Conservation (phyloP, 1,284 basidiomycete species). For the Mycocalia duriaeana region DNA sequence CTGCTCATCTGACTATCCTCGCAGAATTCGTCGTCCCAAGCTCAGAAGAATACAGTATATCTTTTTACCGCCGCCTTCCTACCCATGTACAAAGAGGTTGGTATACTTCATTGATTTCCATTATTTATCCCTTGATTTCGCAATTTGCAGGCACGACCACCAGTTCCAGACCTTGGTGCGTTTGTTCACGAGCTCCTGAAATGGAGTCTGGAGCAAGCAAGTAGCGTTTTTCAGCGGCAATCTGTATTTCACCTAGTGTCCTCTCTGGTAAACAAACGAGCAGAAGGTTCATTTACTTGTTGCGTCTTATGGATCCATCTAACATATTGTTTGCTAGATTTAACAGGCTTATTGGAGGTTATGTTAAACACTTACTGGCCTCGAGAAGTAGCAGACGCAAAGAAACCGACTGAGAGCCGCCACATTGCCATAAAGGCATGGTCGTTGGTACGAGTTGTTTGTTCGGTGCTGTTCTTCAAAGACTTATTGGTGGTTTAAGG, state of each 20-base stretch:
- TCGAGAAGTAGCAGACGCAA: slow-evolving; percentile 33
- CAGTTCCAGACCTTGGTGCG: slow-evolving; percentile 38
- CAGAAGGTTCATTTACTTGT: slow-evolving; percentile 41
- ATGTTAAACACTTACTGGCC: slow-evolving; percentile 44
- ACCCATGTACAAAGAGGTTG: slow-evolving; percentile 62
- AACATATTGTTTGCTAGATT: slow-evolving; percentile 29
- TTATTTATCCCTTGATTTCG: slow-evolving; percentile 1
- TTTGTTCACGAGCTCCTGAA: slow-evolving; percentile 52
- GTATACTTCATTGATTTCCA: slow-evolving; percentile 8
- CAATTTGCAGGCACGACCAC: slow-evolving; percentile 40
- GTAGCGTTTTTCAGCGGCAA: slow-evolving; percentile 53
- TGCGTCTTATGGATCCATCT: not conserved
- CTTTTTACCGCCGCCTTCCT: slow-evolving; percentile 67
- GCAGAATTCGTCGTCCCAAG: slow-evolving; percentile 40
- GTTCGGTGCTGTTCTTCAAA: slow-evolving; percentile 5
- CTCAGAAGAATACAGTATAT: slow-evolving; percentile 57
- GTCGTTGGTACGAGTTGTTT: slow-evolving; percentile 55
- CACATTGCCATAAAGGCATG: slow-evolving; percentile 56
- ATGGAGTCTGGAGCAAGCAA: slow-evolving; percentile 52
- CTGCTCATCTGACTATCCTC: slow-evolving; percentile 1
- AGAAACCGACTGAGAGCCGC: slow-evolving; percentile 33
- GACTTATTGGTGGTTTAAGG: slow-evolving; percentile 35
- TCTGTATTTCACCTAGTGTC: slow-evolving; percentile 60
- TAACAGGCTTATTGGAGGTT: slow-evolving; percentile 40
- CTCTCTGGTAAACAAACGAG: slow-evolving; percentile 74